Conservation (phyloP, 1,139 yeast genomes). For the Hyphopichia khmerensis region DNA sequence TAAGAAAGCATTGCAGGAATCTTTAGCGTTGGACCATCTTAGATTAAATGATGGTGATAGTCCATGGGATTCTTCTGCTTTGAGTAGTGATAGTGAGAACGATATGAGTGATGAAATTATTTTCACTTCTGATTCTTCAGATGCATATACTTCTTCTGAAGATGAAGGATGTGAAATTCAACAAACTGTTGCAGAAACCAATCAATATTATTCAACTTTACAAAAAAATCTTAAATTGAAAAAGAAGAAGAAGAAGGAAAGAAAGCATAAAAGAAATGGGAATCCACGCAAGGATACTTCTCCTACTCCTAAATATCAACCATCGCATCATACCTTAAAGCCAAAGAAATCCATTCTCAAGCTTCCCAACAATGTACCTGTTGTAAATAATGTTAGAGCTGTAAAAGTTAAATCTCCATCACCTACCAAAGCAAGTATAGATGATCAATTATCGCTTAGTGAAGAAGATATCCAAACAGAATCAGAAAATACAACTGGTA, state of each 20-base stretch:
- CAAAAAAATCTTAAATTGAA: constrained; percentile 15
- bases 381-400: not conserved
- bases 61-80: constrained; percentile 19
- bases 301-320: constrained; percentile 46
- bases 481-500: not conserved
- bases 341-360: constrained; percentile 45
- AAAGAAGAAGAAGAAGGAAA: constrained; percentile 9
- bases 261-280: constrained; percentile 2
- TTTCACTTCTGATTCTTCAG: constrained; percentile 25
- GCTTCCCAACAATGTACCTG: constrained; percentile 6
- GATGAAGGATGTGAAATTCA: constrained; percentile 10
- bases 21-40: constrained; percentile 11
- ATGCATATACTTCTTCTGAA: constrained; percentile 21
- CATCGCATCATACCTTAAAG: constrained; percentile 42
- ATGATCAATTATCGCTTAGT: not conserved
- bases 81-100: constrained; percentile 22
- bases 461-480: not conserved
- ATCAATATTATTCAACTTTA: constrained; percentile 24
- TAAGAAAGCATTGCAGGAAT: constrained; percentile 8
- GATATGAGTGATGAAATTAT: constrained; percentile 9
- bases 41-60: constrained; percentile 12
- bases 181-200: constrained; percentile 17
- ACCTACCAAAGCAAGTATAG: not conserved
- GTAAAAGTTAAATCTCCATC: not conserved
- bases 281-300: constrained; percentile 16